Conservation (phyloP, 2,329 filamentous ascomycete species). For the Allantophomopsis lycopodina region DNA sequence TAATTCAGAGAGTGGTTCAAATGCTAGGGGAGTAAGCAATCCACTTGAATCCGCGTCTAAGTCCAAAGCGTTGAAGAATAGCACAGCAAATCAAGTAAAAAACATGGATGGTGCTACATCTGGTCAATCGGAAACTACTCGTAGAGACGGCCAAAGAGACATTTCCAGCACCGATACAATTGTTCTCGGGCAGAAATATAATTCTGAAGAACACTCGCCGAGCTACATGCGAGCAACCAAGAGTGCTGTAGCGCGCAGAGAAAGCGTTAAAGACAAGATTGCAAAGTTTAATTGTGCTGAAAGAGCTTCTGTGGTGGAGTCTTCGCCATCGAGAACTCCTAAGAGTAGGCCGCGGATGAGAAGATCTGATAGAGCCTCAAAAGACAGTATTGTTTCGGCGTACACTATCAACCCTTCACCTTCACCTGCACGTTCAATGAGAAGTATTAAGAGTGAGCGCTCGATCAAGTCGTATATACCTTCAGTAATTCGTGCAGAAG, state of each 20-base stretch:
- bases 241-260: background rate
- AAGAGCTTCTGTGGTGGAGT: conserved; percentile 14
- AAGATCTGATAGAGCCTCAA: background rate
- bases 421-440: background rate
- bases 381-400: background rate
- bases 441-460: background rate
- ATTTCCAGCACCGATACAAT: background rate
- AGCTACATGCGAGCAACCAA: too few relatives aligned
- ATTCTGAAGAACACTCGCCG: too few relatives aligned
- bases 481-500: background rate
- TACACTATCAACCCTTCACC: conserved; percentile 1
- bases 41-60: background rate
- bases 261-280: conserved; percentile 1
- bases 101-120: too few relatives aligned
- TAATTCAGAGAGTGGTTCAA: too few relatives aligned
- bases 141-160: background rate
- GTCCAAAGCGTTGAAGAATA: background rate
- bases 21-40: background rate
- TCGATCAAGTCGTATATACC: background rate
- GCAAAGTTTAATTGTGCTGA: conserved; percentile 4
- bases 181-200: too few relatives aligned
- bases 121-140: background rate
- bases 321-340: conserved; percentile 8
- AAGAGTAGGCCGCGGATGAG: background rate
- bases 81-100: too few relatives aligned